Evolutionary conservation across 805 yeast species (phyloP), one percentile per base, ranked within the genome.

Genomic region (Saccharomyces paradoxus): DNA sequence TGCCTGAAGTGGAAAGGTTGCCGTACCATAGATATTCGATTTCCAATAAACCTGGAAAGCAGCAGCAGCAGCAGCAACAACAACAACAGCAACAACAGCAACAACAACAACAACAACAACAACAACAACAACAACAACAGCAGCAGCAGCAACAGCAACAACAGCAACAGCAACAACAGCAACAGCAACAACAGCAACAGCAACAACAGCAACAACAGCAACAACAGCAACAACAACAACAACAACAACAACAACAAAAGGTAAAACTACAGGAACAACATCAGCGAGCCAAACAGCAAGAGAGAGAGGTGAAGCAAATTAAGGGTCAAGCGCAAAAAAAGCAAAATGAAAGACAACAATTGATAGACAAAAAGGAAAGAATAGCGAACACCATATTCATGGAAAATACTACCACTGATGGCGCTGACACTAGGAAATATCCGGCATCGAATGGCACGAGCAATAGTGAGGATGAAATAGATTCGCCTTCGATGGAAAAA

Each of bases 21-120:
- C 63, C 69, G 1, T 70, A 66, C 50, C 82, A 81, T 59, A 68
- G 86, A 54, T 82, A 83, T n/a, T 81, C 84, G 1, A 80, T 81
- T 51, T 76, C 81, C 48, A 77, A 81, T 1, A 71, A 78, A 57
- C 81, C 84, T 1, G 41, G 44, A 31, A 17, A 55, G 51, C 31
- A 59, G 54, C 46, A 29, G 50, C 30, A 41, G 32, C 60, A 50
- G 53, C 50, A 47, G 30, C 55, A 47, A 53, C 58, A 52, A 56
- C 65, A 2, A 9, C 31, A 26, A 10, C 30, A 29, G 10, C 17
- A 26, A 17, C 49, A 26, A 28, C 37, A 21, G 7, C 32, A 28
- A 26, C 17, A 24, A 32, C 50, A 21, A n/a, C 26, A 47, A 32
- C 29, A 41, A 32, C 30, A 31, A 13, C 21, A 17, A 21, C 47